Conservation (phyloP, 2,329 filamentous ascomycete genomes). For the Clathrospora elynae region DNA sequence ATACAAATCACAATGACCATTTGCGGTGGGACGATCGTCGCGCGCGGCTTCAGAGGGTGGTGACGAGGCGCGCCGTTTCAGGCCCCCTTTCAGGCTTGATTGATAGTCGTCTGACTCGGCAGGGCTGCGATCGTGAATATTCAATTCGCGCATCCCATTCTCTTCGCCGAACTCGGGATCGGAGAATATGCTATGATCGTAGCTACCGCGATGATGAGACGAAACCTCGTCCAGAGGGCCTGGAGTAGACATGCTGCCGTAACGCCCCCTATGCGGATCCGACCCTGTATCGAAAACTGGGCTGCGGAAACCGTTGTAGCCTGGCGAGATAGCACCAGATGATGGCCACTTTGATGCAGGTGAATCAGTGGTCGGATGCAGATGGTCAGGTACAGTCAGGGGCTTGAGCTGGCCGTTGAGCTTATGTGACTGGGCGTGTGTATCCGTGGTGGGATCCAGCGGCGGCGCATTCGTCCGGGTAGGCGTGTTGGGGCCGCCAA, state of each 20-base stretch:
- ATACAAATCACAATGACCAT: conserved; percentile 55
- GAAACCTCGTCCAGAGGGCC: conserved; percentile 56
- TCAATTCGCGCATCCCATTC: conserved; percentile 56
- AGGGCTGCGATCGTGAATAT: conserved; percentile 60
- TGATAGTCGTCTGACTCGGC: conserved; percentile 53
- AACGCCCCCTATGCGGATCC: conserved; percentile 49
- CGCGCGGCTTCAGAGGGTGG: conserved; percentile 62
- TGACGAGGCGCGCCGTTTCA: conserved; percentile 68
- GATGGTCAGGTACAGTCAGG: conserved; percentile 52
- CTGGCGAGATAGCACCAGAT: conserved; percentile 52
- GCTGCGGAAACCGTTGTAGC: conserved; percentile 51
- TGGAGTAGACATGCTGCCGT: conserved; percentile 55
- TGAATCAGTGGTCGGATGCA: conserved; percentile 47
- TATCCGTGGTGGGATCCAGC: conserved; percentile 42
- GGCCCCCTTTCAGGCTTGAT: conserved; percentile 56
- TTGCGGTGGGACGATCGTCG: conserved; percentile 53
- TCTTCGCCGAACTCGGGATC: conserved; percentile 60
- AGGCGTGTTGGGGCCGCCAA: conserved; percentile 63
- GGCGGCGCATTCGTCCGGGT: conserved; percentile 50
- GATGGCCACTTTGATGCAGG: conserved; percentile 50
- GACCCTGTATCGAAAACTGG: conserved; percentile 45
- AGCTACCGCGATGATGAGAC: conserved; percentile 64
- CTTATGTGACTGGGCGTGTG: conserved; percentile 48
- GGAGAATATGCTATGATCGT: conserved; percentile 63
- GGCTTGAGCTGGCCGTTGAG: conserved; percentile 53